Evolutionary conservation across 2,329 filamentous ascomycete species (phyloP).

Genomic region (Nothophaeocryptopus gaeumannii): DNA sequence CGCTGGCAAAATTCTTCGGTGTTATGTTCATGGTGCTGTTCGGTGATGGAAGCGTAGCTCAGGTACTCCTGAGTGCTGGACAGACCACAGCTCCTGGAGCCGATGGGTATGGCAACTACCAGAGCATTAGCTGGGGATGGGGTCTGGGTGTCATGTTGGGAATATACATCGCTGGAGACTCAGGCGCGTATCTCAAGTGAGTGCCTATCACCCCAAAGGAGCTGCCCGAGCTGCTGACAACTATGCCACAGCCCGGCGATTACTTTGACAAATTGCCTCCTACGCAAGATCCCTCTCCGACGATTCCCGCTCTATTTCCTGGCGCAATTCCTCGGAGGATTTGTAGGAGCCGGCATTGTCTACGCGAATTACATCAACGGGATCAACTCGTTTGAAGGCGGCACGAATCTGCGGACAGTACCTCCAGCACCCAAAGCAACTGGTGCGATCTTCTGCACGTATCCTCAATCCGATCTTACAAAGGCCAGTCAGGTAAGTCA

Average conservation of each 20-base stretch:
- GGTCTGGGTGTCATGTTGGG: constrained; percentile 66
- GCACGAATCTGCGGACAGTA: constrained; percentile 59
- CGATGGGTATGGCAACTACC: constrained; percentile 43
- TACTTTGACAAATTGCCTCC: constrained; percentile 67
- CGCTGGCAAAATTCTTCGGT: constrained; percentile 46
- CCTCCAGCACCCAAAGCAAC: constrained; percentile 56
- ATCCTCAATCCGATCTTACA: constrained; percentile 62
- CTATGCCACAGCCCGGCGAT: constrained; percentile 59
- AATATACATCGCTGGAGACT: constrained; percentile 39
- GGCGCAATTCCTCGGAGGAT: constrained; percentile 66
- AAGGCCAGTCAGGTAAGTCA: constrained; percentile 51
- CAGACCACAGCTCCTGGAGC: constrained; percentile 41
- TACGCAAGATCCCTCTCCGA: constrained; percentile 65
- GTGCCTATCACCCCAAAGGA: constrained; percentile 36
- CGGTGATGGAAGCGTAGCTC: constrained; percentile 45
- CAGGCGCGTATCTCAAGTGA: constrained; percentile 27
- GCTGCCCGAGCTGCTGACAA: not conserved
- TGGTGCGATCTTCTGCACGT: constrained; percentile 68
- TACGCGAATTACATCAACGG: constrained; percentile 54
- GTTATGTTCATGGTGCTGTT: constrained; percentile 44
- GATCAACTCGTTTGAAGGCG: constrained; percentile 60
- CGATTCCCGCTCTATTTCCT: constrained; percentile 67
- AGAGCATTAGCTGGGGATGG: constrained; percentile 45
- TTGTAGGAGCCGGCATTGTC: constrained; percentile 52
- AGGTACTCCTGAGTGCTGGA: constrained; percentile 40